phyloP scores from a whole-genome alignment of 768 basidiomycete species.

The Rickenella mellea region DNA sequence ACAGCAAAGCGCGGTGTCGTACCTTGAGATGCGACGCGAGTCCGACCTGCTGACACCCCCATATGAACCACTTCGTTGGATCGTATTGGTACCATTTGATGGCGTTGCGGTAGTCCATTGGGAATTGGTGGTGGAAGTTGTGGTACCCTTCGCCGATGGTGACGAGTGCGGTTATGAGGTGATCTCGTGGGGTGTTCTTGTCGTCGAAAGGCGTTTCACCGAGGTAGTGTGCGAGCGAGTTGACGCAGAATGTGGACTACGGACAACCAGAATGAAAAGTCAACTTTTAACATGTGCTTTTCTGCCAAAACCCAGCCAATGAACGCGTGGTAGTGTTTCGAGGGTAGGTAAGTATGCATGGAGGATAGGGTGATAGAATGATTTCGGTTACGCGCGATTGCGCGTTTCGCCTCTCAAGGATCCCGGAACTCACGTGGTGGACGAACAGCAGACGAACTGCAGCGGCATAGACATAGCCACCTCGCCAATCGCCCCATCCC shows the following conservation, averaged over 20 bases:
- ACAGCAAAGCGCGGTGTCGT: constrained; percentile 31
- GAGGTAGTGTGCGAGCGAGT: constrained; percentile 94
- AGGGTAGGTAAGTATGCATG: no score
- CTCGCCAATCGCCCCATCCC: constrained; percentile 77
- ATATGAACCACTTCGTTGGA: constrained; percentile 91
- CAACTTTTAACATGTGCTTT: not conserved
- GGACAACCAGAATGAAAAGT: constrained; percentile 4
- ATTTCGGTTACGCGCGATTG: no score
- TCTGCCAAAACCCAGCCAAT: constrained; percentile 1
- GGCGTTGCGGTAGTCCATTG: constrained; percentile 95
- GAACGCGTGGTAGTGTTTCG: no score
- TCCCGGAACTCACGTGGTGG: constrained; percentile 76
- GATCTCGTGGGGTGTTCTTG: constrained; percentile 89
- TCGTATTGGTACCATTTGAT: constrained; percentile 94
- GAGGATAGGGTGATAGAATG: no score
- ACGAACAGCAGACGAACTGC: constrained; percentile 74
- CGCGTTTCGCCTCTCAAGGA: no score
- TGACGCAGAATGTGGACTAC: constrained; percentile 93
- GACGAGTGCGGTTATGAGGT: constrained; percentile 78
- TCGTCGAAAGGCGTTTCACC: constrained; percentile 90
- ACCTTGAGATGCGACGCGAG: constrained; percentile 66
- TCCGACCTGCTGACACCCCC: constrained; percentile 46
- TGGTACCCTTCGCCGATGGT: constrained; percentile 97
- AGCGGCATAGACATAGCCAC: constrained; percentile 82
- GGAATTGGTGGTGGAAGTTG: constrained; percentile 97